phyloP scores from a whole-genome alignment of 2,329 filamentous ascomycete genomes.

The Penicillium psychrosexuale region DNA sequence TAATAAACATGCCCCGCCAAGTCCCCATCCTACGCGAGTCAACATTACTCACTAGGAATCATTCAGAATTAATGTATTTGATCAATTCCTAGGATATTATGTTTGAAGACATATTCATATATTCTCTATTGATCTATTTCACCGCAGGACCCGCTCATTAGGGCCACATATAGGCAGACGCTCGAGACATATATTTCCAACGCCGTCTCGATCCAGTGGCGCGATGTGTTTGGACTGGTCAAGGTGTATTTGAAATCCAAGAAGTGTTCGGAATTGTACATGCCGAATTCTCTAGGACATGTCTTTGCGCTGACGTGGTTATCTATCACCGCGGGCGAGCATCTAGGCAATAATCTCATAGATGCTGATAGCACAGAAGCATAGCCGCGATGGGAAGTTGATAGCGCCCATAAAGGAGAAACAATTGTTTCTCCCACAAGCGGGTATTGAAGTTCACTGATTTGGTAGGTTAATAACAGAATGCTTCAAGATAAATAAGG shows the following conservation, averaged over 20 bases:
- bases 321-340: background rate
- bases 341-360: background rate
- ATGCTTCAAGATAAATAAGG: background rate
- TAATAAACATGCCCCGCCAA: background rate
- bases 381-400: background rate
- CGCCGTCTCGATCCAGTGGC: background rate
- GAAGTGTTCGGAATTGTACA: background rate
- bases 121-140: background rate
- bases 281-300: fast-evolving
- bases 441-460: background rate
- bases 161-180: background rate
- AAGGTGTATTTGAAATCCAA: fast-evolving
- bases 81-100: background rate
- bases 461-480: background rate
- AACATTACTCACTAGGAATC: background rate
- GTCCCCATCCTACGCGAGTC: background rate
- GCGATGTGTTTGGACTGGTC: background rate
- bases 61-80: background rate
- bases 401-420: background rate
- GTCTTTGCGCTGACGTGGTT: background rate
- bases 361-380: background rate
- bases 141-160: background rate
- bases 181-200: background rate
- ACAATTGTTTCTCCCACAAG: background rate
- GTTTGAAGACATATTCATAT: fast-evolving